Conservation (phyloP, 129 eudicot species). For the Heracleum sosnowskyi region DNA sequence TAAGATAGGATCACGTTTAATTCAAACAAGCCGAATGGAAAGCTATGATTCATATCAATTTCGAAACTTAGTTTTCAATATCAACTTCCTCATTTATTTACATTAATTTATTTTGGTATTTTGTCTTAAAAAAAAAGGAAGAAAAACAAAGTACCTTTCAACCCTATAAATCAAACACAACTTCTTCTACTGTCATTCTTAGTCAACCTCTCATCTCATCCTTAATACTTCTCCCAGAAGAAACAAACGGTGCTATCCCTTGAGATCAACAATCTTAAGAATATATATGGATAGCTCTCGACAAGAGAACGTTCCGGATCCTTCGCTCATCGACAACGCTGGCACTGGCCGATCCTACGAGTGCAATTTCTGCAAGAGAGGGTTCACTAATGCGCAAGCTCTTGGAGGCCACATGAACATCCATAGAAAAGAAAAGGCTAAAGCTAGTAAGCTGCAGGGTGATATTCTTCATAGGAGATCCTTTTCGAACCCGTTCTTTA, state of each 20-base stretch:
- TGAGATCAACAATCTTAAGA: background rate
- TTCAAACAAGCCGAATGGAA: slow-evolving; percentile 3
- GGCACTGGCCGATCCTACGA: slow-evolving; percentile 37
- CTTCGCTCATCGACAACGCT: slow-evolving; percentile 17
- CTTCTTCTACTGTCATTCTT: background rate
- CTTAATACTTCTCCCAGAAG: background rate
- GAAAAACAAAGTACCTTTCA: background rate
- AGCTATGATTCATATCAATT: background rate
- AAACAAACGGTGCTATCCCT: background rate
- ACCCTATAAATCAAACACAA: background rate
- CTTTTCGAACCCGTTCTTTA: slow-evolving; percentile 2
- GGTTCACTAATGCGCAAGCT: slow-evolving; percentile 81
- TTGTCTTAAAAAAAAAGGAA: background rate
- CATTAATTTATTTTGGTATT: background rate
- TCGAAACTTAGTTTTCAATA: background rate
- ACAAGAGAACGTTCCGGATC: slow-evolving; percentile 22
- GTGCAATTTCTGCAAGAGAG: slow-evolving; percentile 71
- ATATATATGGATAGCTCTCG: slow-evolving; percentile 23
- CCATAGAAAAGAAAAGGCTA: slow-evolving; percentile 65
- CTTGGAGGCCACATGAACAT: slow-evolving; percentile 83
- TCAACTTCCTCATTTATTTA: background rate
- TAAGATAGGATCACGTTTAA: background rate
- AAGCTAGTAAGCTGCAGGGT: slow-evolving; percentile 34
- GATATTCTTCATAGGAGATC: background rate
- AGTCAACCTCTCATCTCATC: slow-evolving; percentile 6